A percentile compares a stretch with the other conserved stretches of the same genome.
Conservation (phyloP, 352 stramenopile genomes). For the Pythium insidiosum region DNA sequence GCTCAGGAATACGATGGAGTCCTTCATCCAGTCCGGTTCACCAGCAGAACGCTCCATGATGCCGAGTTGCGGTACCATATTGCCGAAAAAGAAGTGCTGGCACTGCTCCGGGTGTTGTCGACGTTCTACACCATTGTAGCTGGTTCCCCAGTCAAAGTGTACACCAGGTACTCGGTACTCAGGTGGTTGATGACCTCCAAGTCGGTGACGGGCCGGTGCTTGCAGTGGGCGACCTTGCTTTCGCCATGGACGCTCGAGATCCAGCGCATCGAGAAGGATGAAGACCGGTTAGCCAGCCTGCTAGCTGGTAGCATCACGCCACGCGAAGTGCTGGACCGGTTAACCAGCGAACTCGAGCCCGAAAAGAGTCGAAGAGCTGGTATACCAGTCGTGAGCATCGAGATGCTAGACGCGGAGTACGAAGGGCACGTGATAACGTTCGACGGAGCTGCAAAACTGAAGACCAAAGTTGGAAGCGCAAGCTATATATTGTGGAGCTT, state of each 20-base stretch:
- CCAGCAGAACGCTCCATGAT: conserved; percentile 6
- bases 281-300: not conserved
- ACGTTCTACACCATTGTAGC: conserved; percentile 3
- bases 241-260: not conserved
- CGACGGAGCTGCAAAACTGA: too few relatives aligned
- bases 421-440: too few relatives aligned
- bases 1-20: conserved; percentile 19
- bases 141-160: conserved; percentile 5
- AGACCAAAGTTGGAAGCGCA: too few relatives aligned
- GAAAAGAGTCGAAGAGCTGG: too few relatives aligned
- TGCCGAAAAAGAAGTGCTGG: conserved; percentile 13
- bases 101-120: conserved; percentile 2
- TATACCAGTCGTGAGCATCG: too few relatives aligned
- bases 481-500: too few relatives aligned
- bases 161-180: conserved; percentile 4
- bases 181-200: conserved; percentile 11
- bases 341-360: too few relatives aligned
- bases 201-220: conserved; percentile 2
- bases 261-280: not conserved
- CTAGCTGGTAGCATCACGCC: not conserved
- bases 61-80: conserved; percentile 9
- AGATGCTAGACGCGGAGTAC: too few relatives aligned
- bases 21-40: conserved; percentile 15
- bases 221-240: conserved; percentile 10
- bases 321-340: not conserved